These are phyloP conservation scores for Phytophthora sansomeana DNA, from an alignment of 352 stramenopile species.

Conservation along the genomic window DNA sequence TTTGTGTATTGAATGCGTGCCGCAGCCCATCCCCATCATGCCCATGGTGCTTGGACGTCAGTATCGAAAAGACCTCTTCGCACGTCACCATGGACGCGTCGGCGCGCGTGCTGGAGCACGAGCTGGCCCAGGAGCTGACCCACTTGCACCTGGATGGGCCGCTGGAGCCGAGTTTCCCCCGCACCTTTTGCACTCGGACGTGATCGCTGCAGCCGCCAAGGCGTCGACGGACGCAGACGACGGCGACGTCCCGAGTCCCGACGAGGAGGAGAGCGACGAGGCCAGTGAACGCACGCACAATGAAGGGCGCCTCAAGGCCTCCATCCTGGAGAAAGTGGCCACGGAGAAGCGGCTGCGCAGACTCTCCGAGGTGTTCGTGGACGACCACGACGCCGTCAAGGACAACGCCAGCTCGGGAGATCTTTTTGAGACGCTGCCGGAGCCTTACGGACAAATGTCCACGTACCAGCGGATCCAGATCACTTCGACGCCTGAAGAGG, in stretches of 20 bases:
- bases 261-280: slow-evolving; percentile 42
- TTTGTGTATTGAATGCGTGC: background rate
- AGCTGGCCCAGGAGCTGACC: slow-evolving; percentile 19
- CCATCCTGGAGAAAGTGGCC: slow-evolving; percentile 79
- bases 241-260: slow-evolving; percentile 39
- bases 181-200: slow-evolving; percentile 38
- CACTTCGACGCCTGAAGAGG: slow-evolving; percentile 64
- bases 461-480: slow-evolving; percentile 87
- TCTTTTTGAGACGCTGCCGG: slow-evolving; percentile 82
- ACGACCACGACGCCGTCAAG: slow-evolving; percentile 31
- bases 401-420: slow-evolving; percentile 38
- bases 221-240: slow-evolving; percentile 28
- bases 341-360: slow-evolving; percentile 74
- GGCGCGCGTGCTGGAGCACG: slow-evolving; percentile 16
- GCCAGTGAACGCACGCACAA: slow-evolving; percentile 63
- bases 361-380: slow-evolving; percentile 51
- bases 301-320: slow-evolving; percentile 75
- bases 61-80: background rate
- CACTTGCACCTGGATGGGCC: slow-evolving; percentile 23
- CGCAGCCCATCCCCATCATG: background rate
- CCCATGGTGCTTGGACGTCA: background rate
- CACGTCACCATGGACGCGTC: slow-evolving; percentile 17
- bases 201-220: slow-evolving; percentile 32
- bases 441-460: slow-evolving; percentile 76
- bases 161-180: slow-evolving; percentile 19